A percentile compares a stretch with the other conserved stretches of the same genome.
Evolutionary conservation across 2,329 filamentous ascomycete species (phyloP).

Genomic region (Atkinsonella hypoxylon): DNA sequence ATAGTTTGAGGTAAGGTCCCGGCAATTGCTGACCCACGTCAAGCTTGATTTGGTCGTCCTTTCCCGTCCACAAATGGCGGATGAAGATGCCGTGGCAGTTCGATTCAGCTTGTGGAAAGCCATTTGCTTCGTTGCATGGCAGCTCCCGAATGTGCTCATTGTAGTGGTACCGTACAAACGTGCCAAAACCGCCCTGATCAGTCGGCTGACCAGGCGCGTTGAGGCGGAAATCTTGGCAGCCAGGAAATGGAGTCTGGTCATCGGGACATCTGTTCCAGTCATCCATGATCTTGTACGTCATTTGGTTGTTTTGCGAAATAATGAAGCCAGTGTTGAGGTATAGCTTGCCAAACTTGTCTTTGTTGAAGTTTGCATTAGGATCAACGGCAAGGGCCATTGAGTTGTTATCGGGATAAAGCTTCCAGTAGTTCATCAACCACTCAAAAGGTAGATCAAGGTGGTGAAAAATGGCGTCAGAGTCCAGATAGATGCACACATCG

Average conservation of each 20-base stretch:
- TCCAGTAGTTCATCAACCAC: constrained; percentile 37
- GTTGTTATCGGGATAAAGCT: constrained; percentile 25
- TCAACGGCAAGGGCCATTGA: constrained; percentile 30
- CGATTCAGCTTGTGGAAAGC: constrained; percentile 25
- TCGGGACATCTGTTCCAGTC: constrained; percentile 34
- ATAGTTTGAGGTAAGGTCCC: constrained; percentile 22
- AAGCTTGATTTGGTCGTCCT: constrained; percentile 26
- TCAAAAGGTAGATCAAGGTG: constrained; percentile 32
- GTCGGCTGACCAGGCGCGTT: constrained; percentile 26
- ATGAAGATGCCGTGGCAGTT: constrained; percentile 29
- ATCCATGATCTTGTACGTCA: constrained; percentile 34
- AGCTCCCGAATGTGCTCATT: constrained; percentile 27
- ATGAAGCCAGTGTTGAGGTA: constrained; percentile 43
- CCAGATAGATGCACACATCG: constrained; percentile 30
- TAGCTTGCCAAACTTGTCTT: constrained; percentile 26
- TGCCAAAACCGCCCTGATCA: constrained; percentile 33
- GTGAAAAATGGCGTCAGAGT: constrained; percentile 33
- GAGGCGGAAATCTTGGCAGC: constrained; percentile 26
- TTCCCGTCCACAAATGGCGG: constrained; percentile 32
- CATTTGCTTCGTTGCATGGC: constrained; percentile 31
- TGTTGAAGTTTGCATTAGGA: constrained; percentile 24
- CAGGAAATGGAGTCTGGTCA: constrained; percentile 24
- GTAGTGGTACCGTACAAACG: constrained; percentile 30
- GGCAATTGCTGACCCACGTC: constrained; percentile 26
- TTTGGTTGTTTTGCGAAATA: constrained; percentile 36